Percentiles rank a stretch among this genome's conserved stretches.
Conservation (phyloP, 2,329 filamentous ascomycete genomes). For the Claviceps pazoutovae region DNA sequence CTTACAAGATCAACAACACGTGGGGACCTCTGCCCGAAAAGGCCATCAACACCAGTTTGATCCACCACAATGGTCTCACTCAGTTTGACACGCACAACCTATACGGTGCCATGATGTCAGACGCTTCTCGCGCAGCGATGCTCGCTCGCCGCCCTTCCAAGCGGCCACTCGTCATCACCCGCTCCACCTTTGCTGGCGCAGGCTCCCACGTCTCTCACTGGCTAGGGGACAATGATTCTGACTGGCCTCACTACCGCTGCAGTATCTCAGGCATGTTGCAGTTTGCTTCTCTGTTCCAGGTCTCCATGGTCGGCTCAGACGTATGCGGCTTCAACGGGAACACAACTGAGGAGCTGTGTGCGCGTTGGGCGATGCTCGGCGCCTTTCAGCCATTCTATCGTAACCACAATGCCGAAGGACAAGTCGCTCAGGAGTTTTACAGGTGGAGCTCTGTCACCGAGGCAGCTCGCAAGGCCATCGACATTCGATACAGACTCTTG, state of each 20-base stretch:
- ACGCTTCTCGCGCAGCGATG: slow-evolving; percentile 52
- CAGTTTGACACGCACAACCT: slow-evolving; percentile 69
- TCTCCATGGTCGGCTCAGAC: slow-evolving; percentile 57
- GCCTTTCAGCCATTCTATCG: slow-evolving; percentile 57
- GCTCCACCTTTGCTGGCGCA: slow-evolving; percentile 61
- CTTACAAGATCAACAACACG: slow-evolving; percentile 10
- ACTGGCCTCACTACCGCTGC: slow-evolving; percentile 44
- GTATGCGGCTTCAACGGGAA: slow-evolving; percentile 63
- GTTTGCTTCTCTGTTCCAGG: slow-evolving; percentile 51
- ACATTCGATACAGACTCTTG: slow-evolving; percentile 53
- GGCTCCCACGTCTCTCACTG: slow-evolving; percentile 50
- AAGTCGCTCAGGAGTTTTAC: slow-evolving; percentile 48
- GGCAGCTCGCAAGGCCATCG: slow-evolving; percentile 52
- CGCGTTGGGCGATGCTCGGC: slow-evolving; percentile 51
- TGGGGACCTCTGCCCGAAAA: slow-evolving; percentile 37
- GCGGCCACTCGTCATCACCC: slow-evolving; percentile 59
- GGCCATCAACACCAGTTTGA: slow-evolving; percentile 52
- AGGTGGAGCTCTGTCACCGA: slow-evolving; percentile 45
- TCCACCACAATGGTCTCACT: slow-evolving; percentile 51
- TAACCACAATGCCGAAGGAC: slow-evolving; percentile 43
- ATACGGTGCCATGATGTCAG: slow-evolving; percentile 65
- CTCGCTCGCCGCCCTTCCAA: slow-evolving; percentile 44
- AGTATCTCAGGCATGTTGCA: slow-evolving; percentile 45
- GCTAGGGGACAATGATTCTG: slow-evolving; percentile 32
- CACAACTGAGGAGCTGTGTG: slow-evolving; percentile 46